A percentile compares a stretch with the other conserved stretches of the same genome.
Conservation (phyloP, 805 yeast species). For the Vanderwaltozyma tropicalis region DNA sequence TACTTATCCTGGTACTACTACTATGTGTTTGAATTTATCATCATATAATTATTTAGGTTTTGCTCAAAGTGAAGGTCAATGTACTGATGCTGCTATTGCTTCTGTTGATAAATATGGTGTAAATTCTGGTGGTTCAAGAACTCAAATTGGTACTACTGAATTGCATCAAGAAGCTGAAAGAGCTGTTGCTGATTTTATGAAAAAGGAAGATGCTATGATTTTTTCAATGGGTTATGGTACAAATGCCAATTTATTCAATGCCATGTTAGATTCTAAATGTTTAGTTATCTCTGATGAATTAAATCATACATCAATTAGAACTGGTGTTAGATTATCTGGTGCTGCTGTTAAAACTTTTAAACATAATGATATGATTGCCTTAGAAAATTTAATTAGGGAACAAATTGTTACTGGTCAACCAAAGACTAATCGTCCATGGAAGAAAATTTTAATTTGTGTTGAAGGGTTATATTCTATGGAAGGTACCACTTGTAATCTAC, state of each 20-base stretch:
- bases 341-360: constrained; percentile 86
- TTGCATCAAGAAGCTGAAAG: constrained; percentile 66
- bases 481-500: constrained; percentile 81
- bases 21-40: constrained; percentile 73
- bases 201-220: constrained; percentile 78
- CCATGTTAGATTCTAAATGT: constrained; percentile 78
- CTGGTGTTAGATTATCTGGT: constrained; percentile 87
- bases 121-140: constrained; percentile 69
- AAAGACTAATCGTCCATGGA: constrained; percentile 93
- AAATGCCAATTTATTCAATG: constrained; percentile 76
- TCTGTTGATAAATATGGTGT: constrained; percentile 63
- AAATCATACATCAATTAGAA: constrained; percentile 91
- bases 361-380: constrained; percentile 77
- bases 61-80: constrained; percentile 87
- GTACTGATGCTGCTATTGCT: constrained; percentile 69
- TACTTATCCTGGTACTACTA: constrained; percentile 64
- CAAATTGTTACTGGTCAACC: constrained; percentile 92
- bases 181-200: constrained; percentile 74
- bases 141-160: constrained; percentile 63
- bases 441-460: constrained; percentile 70
- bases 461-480: constrained; percentile 93
- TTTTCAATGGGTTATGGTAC: constrained; percentile 96
- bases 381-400: constrained; percentile 70
- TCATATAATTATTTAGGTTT: constrained; percentile 94
- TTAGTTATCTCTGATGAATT: constrained; percentile 88